Evolutionary conservation across 805 yeast species (phyloP), one percentile per base, ranked within the genome.

Genomic region (Candida morakotiae): DNA sequence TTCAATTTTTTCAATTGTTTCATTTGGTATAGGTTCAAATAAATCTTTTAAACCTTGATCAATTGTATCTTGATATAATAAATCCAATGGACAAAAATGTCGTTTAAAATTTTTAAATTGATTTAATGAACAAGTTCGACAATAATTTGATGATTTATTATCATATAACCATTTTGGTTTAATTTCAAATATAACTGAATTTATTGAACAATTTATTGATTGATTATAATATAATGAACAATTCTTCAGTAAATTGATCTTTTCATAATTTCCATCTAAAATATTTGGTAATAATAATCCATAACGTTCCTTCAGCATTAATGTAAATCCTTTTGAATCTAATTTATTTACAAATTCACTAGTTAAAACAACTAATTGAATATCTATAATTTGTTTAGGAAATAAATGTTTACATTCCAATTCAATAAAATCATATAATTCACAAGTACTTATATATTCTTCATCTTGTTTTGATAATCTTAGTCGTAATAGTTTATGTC

Each of bases 111-210:
- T 56, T 22, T 67, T 61, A 32, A 55, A 42, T 22, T 54, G 59
- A 39, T 67, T 63, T 28, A 76, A 57, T 39, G 81, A 81, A 48
- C 85, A 79, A 3, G 81, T 79, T 5, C 85, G 56, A 46, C 85
- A 79, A 18, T 67, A 63, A 32, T 53, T 43, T 3, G 75, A 67
- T 25, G 51, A 50, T 11, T 59, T 62, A 26, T 75, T 69, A 44
- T 66, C 73, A 22, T 60, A 51, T 10, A 79, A 60, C 84, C 84
- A 79, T 52, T 79, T 79, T 1, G 85, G 85, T 49, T 79, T 79
- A 46, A 78, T 61, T 44, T 79, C 81, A 10, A 74, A 49, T 2
- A 65, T 58, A 1, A 55, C 46, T 5, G 56, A 51, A 21, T 21
- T 15, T 10, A 31, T 22, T 5, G 14, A 28, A 6, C 29, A 4